Evolutionary conservation across 176 grass and related monocot species (phyloP), one percentile per base, ranked within the genome.

Genomic region (Zoysia japonica): DNA sequence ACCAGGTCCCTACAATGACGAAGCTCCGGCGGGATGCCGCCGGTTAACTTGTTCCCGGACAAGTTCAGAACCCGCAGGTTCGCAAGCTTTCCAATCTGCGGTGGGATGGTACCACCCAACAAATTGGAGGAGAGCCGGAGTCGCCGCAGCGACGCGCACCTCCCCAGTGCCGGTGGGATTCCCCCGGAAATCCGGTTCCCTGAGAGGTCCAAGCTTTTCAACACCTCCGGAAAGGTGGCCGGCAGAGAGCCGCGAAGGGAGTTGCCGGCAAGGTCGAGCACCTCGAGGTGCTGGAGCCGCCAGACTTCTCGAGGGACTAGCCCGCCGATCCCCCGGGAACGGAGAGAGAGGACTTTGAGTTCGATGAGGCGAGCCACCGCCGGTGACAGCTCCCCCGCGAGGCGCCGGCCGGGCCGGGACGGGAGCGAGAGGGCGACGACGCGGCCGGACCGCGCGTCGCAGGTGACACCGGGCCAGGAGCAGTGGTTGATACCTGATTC

Each of bases 141-240:
- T 37, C 68, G 47, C 45, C 85, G 83, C 76, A 97, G 85, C 36
- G 80, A 19, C 17, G 36, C 47, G 62, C 88, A 91, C 68, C 65
- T 79, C 56, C 90, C 84, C 19, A 97, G 20, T 64, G 16, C 88
- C 61, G 74, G 70, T 7, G 93, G 88, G 75, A 97, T 87, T 60
- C 68, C 53, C 40, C 83, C 88, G 42, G 67, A 72, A 59, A 97
- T 52, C 74, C 67, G 88, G 86, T 91, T 97, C 49, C 88, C 87
- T 2, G 91, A 91, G 56, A 97, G 88, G 89, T 97, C 91, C 74
- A 97, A 74, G 78, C 63, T 85, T 85, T 83, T 76, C 60, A 97
- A 62, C 65, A 80, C 71, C 17, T 74, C 55, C 10, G 93, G 86
- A 60, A 93, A 89, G 48, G 79, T 59, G 56, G 54, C 74, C 75